These are phyloP conservation scores for Umbelopsis sp. DNA, from an alignment of 192 early-diverging fungal species.

Conservation along the genomic window DNA sequence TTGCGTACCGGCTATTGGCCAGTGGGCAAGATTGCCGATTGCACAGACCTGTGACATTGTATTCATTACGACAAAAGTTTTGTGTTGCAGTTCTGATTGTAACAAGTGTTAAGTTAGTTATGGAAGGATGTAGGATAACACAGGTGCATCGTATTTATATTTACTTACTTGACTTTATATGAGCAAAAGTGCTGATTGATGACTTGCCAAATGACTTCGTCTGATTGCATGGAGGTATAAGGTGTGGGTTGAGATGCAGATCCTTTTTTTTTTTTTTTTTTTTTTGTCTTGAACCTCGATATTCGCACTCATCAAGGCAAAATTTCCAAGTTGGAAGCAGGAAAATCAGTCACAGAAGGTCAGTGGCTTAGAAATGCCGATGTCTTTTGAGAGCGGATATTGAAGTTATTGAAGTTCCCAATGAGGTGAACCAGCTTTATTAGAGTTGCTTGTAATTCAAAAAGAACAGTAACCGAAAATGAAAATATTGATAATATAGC, in stretches of 20 bases:
- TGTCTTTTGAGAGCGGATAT: too few relatives aligned
- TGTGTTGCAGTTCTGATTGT: constrained; percentile 71
- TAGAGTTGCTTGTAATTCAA: too few relatives aligned
- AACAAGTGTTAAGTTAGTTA: constrained; percentile 1
- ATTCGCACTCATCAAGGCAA: neutral
- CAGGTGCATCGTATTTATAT: neutral
- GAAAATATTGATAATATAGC: too few relatives aligned
- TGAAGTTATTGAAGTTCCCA: too few relatives aligned
- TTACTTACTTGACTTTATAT: constrained; percentile 91
- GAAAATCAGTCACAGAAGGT: neutral
- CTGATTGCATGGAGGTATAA: constrained; percentile 48
- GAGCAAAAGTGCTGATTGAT: constrained; percentile 98
- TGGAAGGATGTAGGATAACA: neutral
- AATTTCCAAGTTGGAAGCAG: neutral
- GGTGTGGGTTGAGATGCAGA: neutral
- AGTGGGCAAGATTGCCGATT: constrained; percentile 92
- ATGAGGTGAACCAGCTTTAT: too few relatives aligned
- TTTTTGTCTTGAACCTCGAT: neutral
- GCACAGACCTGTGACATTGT: constrained; percentile 97
- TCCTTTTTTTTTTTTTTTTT: constrained; percentile 11
- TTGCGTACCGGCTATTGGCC: constrained; percentile 94
- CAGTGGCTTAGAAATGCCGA: too few relatives aligned
- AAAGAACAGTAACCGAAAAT: too few relatives aligned
- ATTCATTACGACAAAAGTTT: constrained; percentile 94
- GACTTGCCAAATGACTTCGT: constrained; percentile 93